phyloP scores from a whole-genome alignment of 345 rosid genomes.

The Cochlearia excelsa region DNA sequence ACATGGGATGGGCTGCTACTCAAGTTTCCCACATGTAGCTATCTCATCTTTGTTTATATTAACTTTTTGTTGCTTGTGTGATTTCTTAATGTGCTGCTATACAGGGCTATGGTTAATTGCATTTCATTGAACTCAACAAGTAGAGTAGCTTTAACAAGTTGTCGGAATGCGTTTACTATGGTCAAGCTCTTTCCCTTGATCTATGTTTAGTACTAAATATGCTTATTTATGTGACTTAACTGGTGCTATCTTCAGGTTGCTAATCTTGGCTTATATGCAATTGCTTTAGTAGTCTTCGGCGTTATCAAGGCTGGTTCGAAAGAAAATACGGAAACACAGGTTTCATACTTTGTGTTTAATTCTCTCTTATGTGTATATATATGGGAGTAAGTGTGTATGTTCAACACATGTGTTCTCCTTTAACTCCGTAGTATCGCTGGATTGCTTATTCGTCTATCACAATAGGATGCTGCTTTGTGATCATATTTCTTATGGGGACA shows the following conservation, averaged over 20 bases:
- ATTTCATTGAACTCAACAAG: constrained; percentile 80
- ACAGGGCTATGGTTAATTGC: constrained; percentile 93
- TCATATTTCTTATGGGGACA: constrained; percentile 73
- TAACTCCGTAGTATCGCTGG: constrained; percentile 72
- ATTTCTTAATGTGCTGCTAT: constrained; percentile 10
- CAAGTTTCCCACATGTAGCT: constrained; percentile 94
- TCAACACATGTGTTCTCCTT: constrained; percentile 21
- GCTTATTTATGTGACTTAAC: constrained; percentile 8
- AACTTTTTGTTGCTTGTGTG: neutral
- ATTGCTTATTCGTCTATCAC: constrained; percentile 79
- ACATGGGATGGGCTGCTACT: constrained; percentile 95
- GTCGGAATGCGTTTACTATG: constrained; percentile 96
- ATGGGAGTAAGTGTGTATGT: neutral
- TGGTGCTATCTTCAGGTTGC: constrained; percentile 55
- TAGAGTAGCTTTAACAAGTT: constrained; percentile 84
- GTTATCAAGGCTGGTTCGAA: constrained; percentile 44
- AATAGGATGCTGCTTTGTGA: constrained; percentile 82
- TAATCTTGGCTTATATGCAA: constrained; percentile 78
- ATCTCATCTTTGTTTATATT: constrained; percentile 8
- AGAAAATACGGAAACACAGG: constrained; percentile 78
- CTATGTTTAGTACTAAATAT: constrained; percentile 12
- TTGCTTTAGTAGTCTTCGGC: constrained; percentile 68
- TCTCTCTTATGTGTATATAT: neutral
- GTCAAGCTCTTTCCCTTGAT: constrained; percentile 38
- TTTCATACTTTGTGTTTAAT: constrained; percentile 25